A percentile compares a stretch with the other conserved stretches of the same genome.
Evolutionary conservation across 306 rosid genomes (phyloP).

Genomic region (Trifolium subterraneum): DNA sequence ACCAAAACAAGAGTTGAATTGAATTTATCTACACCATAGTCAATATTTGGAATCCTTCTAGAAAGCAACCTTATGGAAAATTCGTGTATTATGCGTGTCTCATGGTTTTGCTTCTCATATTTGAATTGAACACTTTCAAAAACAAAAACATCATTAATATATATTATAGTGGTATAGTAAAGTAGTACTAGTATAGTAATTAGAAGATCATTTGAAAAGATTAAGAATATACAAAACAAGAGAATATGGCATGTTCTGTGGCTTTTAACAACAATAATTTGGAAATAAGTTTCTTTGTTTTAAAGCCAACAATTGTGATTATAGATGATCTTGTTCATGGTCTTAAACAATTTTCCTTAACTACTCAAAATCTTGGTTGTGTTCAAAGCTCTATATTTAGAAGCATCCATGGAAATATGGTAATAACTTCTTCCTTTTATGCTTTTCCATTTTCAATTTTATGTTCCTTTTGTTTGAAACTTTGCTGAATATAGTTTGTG

Average conservation of each 20-base stretch:
- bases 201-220: neutral
- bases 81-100: slow-evolving; percentile 38
- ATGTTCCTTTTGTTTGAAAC: slow-evolving; percentile 18
- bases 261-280: slow-evolving; percentile 63
- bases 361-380: slow-evolving; percentile 73
- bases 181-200: neutral
- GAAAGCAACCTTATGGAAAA: slow-evolving; percentile 43
- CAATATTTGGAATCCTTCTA: slow-evolving; percentile 44
- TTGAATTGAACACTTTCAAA: slow-evolving; percentile 27
- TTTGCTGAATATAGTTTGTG: neutral
- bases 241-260: slow-evolving; percentile 65
- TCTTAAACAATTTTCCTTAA: slow-evolving; percentile 64
- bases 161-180: neutral
- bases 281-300: slow-evolving; percentile 67
- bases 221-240: neutral
- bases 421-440: slow-evolving; percentile 26
- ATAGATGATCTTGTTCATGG: slow-evolving; percentile 67
- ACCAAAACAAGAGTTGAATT: slow-evolving; percentile 37
- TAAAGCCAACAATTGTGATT: slow-evolving; percentile 73
- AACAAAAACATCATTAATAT: neutral
- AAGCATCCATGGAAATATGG: slow-evolving; percentile 93
- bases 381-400: slow-evolving; percentile 71
- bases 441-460: neutral
- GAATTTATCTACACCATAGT: slow-evolving; percentile 39
- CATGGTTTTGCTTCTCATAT: slow-evolving; percentile 36